Evolutionary conservation across 768 basidiomycete species (phyloP), one percentile per base, ranked within the genome.

Genomic region (Asterophora lycoperdoides): DNA sequence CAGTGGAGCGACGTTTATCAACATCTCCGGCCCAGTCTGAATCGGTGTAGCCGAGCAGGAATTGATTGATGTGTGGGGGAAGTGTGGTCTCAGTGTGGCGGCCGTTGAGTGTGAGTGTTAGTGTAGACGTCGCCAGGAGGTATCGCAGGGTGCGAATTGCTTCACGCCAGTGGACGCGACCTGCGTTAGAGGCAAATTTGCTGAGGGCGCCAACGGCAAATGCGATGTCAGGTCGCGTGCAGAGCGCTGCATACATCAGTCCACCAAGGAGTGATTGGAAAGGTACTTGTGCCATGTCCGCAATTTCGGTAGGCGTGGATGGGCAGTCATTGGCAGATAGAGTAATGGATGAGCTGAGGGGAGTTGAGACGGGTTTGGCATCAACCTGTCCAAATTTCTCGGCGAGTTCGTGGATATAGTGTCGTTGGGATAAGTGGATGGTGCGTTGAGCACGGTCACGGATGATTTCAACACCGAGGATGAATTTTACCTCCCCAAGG

Each of bases 11-110:
- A 35, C 14, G 23, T 2, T 20, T 23, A 15, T 51, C 43, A 7
- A 23, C 18, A 36, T 51, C 43, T 17, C 39, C 26, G 23, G 28
- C 49, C 42, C 36, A 44, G 18, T 44, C 39, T n/a, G 49, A 44
- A 28, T 46, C 38, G 5, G 30, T 45, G 28, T 37, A 51, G 14
- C 44, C 39, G 33, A 28, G 7, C 9, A 17, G 23, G 29, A 26
- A 4, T 26, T 15, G n/a, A 26, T n/a, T 10, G 23, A 37, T 23
- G 40, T 41, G 10, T 36, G 41, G 2, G 43, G 32, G 33, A 42
- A 42, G 14, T 23, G 3, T 35, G 43, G 23, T 19, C 41, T 23
- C 4, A 8, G 13, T 40, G 32, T 48, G 32, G 39, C 32, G 8
- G 47, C 38, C 15, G 41, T 23, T 8, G 34, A 15, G 40, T 48